Conservation (phyloP, 805 yeast species). For the Torulaspora microellipsoides region DNA sequence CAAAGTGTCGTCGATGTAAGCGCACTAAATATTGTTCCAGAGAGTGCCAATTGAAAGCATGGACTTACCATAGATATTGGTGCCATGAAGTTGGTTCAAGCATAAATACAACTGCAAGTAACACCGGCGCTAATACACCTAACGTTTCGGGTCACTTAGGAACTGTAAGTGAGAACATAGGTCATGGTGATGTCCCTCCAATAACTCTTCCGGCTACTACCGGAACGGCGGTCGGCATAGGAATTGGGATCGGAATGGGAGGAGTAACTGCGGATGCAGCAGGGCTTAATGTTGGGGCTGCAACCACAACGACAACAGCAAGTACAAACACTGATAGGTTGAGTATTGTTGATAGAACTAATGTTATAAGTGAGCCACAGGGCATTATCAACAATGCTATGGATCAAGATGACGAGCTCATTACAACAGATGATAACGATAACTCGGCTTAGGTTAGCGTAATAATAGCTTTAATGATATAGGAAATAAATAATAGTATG, state of each 20-base stretch:
- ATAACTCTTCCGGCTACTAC: background rate
- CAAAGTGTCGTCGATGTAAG: conserved; percentile 91
- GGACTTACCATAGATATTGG: conserved; percentile 95
- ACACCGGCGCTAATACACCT: conserved; percentile 21
- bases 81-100: conserved; percentile 52
- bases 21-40: conserved; percentile 92
- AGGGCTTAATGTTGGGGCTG: conserved; percentile 3
- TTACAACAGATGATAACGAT: conserved; percentile 10
- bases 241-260: conserved; percentile 1
- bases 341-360: conserved; percentile 3
- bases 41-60: conserved; percentile 85
- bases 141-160: conserved; percentile 1
- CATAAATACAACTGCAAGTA: conserved; percentile 18
- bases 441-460: conserved; percentile 3
- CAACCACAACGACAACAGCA: conserved; percentile 1
- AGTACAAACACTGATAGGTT: conserved; percentile 8
- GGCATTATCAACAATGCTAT: conserved; percentile 3
- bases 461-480: too few relatives aligned
- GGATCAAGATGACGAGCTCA: conserved; percentile 11
- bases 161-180: background rate
- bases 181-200: conserved; percentile 1
- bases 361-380: conserved; percentile 4
- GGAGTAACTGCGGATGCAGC: background rate
- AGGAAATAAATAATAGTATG: too few relatives aligned
- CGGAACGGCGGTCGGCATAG: background rate